Base-by-base conservation (phyloP, 2,329 filamentous ascomycete genomes). In the Penicillium sp. region DNA sequence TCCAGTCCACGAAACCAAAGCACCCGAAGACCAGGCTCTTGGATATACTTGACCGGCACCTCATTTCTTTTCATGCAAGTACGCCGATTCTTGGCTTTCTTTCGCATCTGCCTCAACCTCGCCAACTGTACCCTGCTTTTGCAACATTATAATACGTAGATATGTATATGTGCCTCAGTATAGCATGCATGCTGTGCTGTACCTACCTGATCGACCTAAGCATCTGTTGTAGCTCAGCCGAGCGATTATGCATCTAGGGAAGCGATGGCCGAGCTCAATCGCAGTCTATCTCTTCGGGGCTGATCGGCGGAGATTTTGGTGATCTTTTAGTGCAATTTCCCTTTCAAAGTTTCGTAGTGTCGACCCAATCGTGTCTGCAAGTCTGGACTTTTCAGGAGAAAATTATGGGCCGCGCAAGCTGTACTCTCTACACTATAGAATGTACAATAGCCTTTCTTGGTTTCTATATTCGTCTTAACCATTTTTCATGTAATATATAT, bases 241-340 rank as follows among this genome's bases (percentile, higher is more conserved):
- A 52, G 22, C 26, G 52, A 54, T 35, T 50, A 30, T 54, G 42
- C 31, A 37, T 54, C 25, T 7, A 36, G n/a, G 16, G 33, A 28
- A 30, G 14, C 41, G 49, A 37, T 33, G 10, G 30, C 17, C 22
- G 37, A 26, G 31, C 17, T 31, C 26, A n/a, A 28, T 48, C 30
- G 37, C 37, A 50, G n/a, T 43, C 38, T 54, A 54, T 43, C 17
- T 38, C 28, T 7, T 31, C 26, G 40, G 30, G n/a, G 17, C 30
- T 28, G 53, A 50, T 51, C 35, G 28, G 16, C 47, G 2, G 33
- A 9, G 43, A 11, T 3, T 19, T 40, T n/a, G 42, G 16, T 22
- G 17, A 35, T 37, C 14, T 25, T 25, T 14, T 26, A 12, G 26
- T 33, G 10, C 17, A 17, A 37, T 25, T 33, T 30, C 8, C 8